Evolutionary conservation across 2,329 filamentous ascomycete species (phyloP).

Genomic region (Colletotrichum eleusines): DNA sequence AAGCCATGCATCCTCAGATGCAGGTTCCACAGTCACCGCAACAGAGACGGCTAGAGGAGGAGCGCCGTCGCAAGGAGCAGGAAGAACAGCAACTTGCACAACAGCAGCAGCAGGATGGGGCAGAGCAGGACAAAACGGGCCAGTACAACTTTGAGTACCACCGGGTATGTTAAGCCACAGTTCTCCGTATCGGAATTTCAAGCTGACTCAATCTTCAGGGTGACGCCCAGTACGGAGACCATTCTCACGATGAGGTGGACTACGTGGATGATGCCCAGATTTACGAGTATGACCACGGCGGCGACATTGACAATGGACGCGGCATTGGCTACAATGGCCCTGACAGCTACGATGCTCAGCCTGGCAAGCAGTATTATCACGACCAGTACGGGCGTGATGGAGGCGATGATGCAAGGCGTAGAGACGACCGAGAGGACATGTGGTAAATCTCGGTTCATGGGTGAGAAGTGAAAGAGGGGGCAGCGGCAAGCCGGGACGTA

Average conservation of each 20-base stretch:
- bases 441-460: conserved; percentile 51
- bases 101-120: conserved; percentile 59
- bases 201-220: conserved; percentile 50
- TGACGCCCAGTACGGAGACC: conserved; percentile 61
- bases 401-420: conserved; percentile 47
- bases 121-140: conserved; percentile 59
- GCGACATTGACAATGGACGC: conserved; percentile 50
- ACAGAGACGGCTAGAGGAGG: conserved; percentile 71
- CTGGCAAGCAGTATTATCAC: conserved; percentile 57
- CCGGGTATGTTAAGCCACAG: conserved; percentile 55
- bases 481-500: conserved; percentile 13
- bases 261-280: conserved; percentile 66
- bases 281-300: conserved; percentile 64
- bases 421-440: conserved; percentile 56
- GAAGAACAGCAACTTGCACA: conserved; percentile 62
- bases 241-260: conserved; percentile 59
- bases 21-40: conserved; percentile 88
- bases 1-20: conserved; percentile 98
- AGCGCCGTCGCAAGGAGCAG: conserved; percentile 62
- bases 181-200: too few relatives aligned
- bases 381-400: conserved; percentile 51
- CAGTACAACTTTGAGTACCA: conserved; percentile 68
- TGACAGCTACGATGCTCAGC: conserved; percentile 53
- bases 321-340: conserved; percentile 55
- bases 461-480: background rate